phyloP scores from a whole-genome alignment of 2,329 filamentous ascomycete species.

The Exophiala viscosa region DNA sequence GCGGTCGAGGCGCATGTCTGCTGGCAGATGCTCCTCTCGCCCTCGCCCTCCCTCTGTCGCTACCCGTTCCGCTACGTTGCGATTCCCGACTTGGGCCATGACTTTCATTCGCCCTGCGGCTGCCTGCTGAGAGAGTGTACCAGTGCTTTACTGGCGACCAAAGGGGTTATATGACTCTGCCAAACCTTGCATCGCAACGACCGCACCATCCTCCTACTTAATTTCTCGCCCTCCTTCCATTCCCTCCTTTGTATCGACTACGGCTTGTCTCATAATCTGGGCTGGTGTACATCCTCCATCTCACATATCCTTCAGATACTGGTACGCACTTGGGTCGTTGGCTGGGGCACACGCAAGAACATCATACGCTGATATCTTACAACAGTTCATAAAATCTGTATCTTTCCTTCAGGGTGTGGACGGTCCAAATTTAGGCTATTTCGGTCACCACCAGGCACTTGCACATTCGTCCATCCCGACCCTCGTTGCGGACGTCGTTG shows the following conservation, averaged over 20 bases:
- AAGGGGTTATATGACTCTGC: constrained; percentile 28
- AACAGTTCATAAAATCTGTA: neutral
- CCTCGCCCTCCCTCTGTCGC: constrained; percentile 20
- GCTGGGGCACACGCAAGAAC: neutral
- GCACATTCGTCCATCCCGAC: neutral
- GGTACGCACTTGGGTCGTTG: constrained; percentile 6
- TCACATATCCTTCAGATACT: constrained; percentile 22
- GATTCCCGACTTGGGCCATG: constrained; percentile 23
- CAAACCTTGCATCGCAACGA: constrained; percentile 25
- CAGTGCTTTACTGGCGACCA: constrained; percentile 28
- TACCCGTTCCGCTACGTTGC: constrained; percentile 17
- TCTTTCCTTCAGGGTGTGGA: neutral
- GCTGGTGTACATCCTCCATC: constrained; percentile 21
- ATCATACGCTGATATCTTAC: neutral
- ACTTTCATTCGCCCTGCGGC: constrained; percentile 29
- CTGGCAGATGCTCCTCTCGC: constrained; percentile 25
- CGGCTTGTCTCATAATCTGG: constrained; percentile 18
- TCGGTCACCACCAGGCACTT: neutral
- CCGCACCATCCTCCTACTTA: constrained; percentile 20
- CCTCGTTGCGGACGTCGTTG: no score
- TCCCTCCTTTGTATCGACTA: constrained; percentile 18
- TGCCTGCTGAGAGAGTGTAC: constrained; percentile 32
- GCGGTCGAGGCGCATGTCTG: constrained; percentile 24
- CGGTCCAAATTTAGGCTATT: no score
- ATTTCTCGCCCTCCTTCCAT: constrained; percentile 24